Percentiles rank a stretch among this genome's conserved stretches.
phyloP scores from a whole-genome alignment of 2,329 filamentous ascomycete genomes.

The Diaporthe sp. region DNA sequence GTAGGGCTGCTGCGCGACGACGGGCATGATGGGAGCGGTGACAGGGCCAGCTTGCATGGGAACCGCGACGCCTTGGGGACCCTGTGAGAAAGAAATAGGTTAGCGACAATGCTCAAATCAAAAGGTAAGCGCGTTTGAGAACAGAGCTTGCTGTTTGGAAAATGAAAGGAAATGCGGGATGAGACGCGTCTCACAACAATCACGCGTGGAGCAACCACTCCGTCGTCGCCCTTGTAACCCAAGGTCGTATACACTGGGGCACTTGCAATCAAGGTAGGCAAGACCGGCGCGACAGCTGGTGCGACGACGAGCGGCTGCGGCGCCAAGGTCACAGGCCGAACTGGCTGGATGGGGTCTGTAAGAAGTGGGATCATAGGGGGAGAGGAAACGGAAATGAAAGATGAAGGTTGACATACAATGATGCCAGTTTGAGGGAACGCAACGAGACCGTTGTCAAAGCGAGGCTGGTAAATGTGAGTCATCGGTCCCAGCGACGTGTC shows the following conservation, averaged over 20 bases:
- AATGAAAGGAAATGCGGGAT: not conserved
- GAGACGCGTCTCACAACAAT: constrained; percentile 34
- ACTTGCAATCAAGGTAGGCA: constrained; percentile 39
- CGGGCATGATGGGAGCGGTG: constrained; percentile 41
- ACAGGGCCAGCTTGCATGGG: constrained; percentile 39
- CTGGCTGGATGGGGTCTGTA: constrained; percentile 38
- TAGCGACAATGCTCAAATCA: constrained; percentile 30
- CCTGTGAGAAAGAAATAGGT: constrained; percentile 37
- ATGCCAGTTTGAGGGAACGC: constrained; percentile 32
- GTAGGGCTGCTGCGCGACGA: constrained; percentile 42
- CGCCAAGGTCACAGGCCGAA: constrained; percentile 29
- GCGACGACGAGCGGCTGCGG: constrained; percentile 11
- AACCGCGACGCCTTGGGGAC: constrained; percentile 38
- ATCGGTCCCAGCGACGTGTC: constrained; percentile 69
- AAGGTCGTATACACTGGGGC: constrained; percentile 21
- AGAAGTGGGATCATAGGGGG: constrained; percentile 44
- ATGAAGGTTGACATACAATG: constrained; percentile 34
- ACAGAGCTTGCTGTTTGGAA: not conserved
- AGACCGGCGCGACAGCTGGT: constrained; percentile 19
- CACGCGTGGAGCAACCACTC: constrained; percentile 30
- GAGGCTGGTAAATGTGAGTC: constrained; percentile 67
- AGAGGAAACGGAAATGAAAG: constrained; percentile 49
- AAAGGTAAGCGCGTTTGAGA: not conserved
- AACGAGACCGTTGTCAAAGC: constrained; percentile 56
- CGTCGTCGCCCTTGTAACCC: constrained; percentile 27